Conservation (phyloP, 2,329 filamentous ascomycete genomes). For the Thermomyces lanuginosus region DNA sequence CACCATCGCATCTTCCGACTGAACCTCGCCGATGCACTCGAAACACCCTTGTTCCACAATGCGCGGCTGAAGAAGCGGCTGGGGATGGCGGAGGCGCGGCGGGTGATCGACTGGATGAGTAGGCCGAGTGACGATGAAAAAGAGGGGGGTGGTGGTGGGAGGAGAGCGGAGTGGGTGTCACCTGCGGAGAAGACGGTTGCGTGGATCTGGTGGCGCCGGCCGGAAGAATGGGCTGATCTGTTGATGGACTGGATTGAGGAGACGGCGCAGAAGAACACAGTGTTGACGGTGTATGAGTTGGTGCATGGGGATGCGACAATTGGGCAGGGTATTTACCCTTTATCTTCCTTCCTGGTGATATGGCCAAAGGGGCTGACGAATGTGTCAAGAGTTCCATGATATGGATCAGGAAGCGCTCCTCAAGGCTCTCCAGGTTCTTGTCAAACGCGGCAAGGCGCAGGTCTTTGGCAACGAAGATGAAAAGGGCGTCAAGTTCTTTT, state of each 20-base stretch:
- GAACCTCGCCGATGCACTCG: constrained; percentile 44
- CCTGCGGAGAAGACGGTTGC: constrained; percentile 36
- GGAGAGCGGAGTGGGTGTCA: constrained; percentile 43
- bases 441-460: constrained; percentile 82
- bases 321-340: constrained; percentile 42
- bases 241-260: constrained; percentile 67
- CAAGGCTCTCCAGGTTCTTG: constrained; percentile 62
- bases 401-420: constrained; percentile 70
- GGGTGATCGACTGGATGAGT: constrained; percentile 41
- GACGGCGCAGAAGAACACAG: constrained; percentile 73
- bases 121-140: constrained; percentile 27
- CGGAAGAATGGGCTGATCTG: constrained; percentile 75
- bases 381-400: constrained; percentile 58
- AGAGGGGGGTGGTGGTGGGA: constrained; percentile 33
- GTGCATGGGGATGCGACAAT: constrained; percentile 67
- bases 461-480: constrained; percentile 82
- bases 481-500: constrained; percentile 94
- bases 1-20: constrained; percentile 64
- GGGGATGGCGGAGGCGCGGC: constrained; percentile 35
- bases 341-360: background rate
- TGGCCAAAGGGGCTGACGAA: background rate
- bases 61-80: constrained; percentile 28
- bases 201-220: constrained; percentile 71
- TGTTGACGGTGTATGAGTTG: constrained; percentile 86
- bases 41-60: constrained; percentile 43